phyloP scores from a whole-genome alignment of 495 filamentous ascomycete genomes.

The Penicillium mononematosum region DNA sequence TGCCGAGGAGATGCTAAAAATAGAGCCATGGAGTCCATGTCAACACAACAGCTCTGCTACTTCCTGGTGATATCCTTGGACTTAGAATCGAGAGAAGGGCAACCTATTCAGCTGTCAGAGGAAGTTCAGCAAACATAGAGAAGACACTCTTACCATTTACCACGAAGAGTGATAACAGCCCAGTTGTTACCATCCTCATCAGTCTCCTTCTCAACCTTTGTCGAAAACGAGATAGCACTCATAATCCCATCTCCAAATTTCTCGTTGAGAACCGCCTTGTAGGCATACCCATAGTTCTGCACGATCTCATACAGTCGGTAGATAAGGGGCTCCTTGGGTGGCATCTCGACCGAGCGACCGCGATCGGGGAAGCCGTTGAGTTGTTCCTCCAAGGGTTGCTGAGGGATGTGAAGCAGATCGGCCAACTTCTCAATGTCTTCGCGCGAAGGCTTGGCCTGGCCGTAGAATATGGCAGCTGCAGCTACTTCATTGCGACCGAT shows the following conservation, averaged over 20 bases:
- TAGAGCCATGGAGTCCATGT: neutral
- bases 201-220: slow-evolving; percentile 93
- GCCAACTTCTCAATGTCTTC: slow-evolving; percentile 77
- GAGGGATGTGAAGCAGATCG: slow-evolving; percentile 60
- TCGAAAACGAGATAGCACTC: slow-evolving; percentile 92
- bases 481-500: slow-evolving; percentile 88
- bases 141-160: slow-evolving; percentile 72
- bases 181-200: slow-evolving; percentile 78
- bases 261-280: slow-evolving; percentile 95
- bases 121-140: neutral
- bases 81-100: slow-evolving; percentile 60
- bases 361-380: slow-evolving; percentile 77
- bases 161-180: slow-evolving; percentile 87
- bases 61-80: too few species aligned
- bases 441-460: slow-evolving; percentile 75
- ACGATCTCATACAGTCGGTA: slow-evolving; percentile 96
- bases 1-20: neutral
- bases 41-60: neutral
- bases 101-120: slow-evolving; percentile 47
- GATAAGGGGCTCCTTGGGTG: slow-evolving; percentile 88
- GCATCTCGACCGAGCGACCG: slow-evolving; percentile 85
- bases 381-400: slow-evolving; percentile 57
- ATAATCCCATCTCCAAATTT: slow-evolving; percentile 99
- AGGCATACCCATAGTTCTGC: slow-evolving; percentile 97
- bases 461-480: slow-evolving; percentile 91